These are phyloP conservation scores for Geotrichum klebahnii DNA, from an alignment of 1,139 yeast species.

Conservation along the genomic window DNA sequence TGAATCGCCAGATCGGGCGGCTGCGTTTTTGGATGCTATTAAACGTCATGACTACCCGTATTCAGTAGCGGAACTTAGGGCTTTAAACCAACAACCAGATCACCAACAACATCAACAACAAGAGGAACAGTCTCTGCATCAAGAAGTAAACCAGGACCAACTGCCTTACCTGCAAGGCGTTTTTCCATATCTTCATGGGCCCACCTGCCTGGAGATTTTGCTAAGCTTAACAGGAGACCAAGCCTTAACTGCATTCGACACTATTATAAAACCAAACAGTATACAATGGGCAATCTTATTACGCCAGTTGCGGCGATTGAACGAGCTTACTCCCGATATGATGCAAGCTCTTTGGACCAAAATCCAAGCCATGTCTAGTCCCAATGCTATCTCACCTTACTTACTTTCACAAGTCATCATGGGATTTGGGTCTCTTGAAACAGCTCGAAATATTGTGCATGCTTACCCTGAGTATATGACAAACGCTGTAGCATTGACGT, in stretches of 20 bases:
- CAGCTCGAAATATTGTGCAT: slow-evolving; percentile 18
- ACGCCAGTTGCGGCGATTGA: slow-evolving; percentile 25
- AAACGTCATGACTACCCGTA: slow-evolving; percentile 29
- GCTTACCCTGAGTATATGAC: slow-evolving; percentile 16
- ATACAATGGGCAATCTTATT: slow-evolving; percentile 31
- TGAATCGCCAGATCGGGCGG: slow-evolving; percentile 26
- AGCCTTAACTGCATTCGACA: slow-evolving; percentile 16
- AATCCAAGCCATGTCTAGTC: slow-evolving; percentile 9
- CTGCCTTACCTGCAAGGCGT: too few relatives aligned
- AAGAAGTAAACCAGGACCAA: too few relatives aligned
- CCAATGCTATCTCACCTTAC: slow-evolving; percentile 20
- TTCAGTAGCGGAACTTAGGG: slow-evolving; percentile 27
- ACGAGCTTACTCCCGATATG: slow-evolving; percentile 26
- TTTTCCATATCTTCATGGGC: slow-evolving; percentile 30
- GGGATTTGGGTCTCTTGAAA: slow-evolving; percentile 22
- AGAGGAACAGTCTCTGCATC: too few relatives aligned
- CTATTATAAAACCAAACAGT: slow-evolving; percentile 22
- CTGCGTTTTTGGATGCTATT: slow-evolving; percentile 26
- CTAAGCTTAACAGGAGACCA: slow-evolving; percentile 13
- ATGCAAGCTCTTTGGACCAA: slow-evolving; percentile 29
- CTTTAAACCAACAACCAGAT: slow-evolving; percentile 17
- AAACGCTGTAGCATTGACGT: slow-evolving; percentile 1
- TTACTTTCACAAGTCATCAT: slow-evolving; percentile 26
- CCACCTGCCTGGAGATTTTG: slow-evolving; percentile 19
- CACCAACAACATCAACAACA: slow-evolving; percentile 1